Evolutionary conservation across 2,329 filamentous ascomycete genomes (phyloP).

Genomic region (Fusarium kyushuense): DNA sequence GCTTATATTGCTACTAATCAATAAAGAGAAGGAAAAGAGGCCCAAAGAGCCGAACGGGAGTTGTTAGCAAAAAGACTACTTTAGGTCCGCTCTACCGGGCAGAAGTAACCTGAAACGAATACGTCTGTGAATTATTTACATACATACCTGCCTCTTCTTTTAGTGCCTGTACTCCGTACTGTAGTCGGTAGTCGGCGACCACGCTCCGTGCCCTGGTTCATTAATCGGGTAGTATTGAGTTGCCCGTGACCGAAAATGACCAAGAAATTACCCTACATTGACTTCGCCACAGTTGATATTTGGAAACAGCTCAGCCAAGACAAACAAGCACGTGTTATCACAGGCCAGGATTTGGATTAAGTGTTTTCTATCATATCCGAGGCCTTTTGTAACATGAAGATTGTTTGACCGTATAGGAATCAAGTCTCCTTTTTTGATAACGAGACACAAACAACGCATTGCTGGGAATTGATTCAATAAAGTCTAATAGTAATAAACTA

Average conservation of each 20-base stretch:
- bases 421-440: background rate
- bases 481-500: background rate
- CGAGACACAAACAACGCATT: conserved; percentile 1
- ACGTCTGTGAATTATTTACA: conserved; percentile 8
- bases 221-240: conserved; percentile 14
- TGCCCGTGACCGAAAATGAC: background rate
- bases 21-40: background rate
- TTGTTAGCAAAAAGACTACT: background rate
- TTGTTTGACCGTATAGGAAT: too few relatives aligned
- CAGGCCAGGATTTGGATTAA: conserved; percentile 12
- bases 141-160: background rate
- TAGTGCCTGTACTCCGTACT: background rate
- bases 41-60: background rate
- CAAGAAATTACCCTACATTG: conserved; percentile 13
- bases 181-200: conserved; percentile 9
- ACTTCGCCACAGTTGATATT: background rate
- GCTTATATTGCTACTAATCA: background rate
- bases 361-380: conserved; percentile 22
- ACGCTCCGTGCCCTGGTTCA: background rate
- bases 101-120: conserved; percentile 40
- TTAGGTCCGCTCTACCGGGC: conserved; percentile 13
- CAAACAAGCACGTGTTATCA: conserved; percentile 31
- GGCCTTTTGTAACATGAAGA: conserved; percentile 19
- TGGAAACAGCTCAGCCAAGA: conserved; percentile 19
- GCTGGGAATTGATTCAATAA: background rate